Conservation (phyloP, 2,329 filamentous ascomycete species). For the Fusarium torreyae region DNA sequence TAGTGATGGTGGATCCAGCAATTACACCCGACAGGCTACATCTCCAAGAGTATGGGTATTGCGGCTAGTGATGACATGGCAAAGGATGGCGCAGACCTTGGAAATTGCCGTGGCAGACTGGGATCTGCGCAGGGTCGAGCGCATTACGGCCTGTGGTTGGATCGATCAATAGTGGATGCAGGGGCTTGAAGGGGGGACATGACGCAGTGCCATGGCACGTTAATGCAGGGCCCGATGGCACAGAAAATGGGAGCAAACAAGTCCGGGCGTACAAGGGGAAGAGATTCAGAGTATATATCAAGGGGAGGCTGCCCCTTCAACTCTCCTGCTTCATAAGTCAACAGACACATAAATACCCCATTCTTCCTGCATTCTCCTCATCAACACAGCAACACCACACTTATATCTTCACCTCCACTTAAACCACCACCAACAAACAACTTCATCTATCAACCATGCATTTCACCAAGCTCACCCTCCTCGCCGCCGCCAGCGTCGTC, state of each 20-base stretch:
- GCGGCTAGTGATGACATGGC: constrained; percentile 37
- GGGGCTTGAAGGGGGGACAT: constrained; percentile 6
- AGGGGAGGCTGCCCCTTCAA: constrained; percentile 26
- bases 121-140: constrained; percentile 27
- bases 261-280: constrained; percentile 11
- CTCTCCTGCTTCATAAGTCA: constrained; percentile 3
- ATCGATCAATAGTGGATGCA: background rate
- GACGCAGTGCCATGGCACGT: constrained; percentile 25
- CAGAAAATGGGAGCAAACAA: constrained; percentile 27
- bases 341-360: background rate
- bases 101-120: background rate
- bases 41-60: background rate
- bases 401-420: background rate
- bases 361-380: background rate
- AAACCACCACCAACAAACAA: background rate
- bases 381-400: background rate
- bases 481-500: constrained; percentile 43
- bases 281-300: constrained; percentile 24
- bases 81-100: constrained; percentile 34
- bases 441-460: constrained; percentile 37
- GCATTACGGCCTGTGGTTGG: constrained; percentile 5
- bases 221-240: constrained; percentile 16
- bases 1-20: constrained; percentile 2
- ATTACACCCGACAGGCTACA: constrained; percentile 7
- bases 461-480: constrained; percentile 45